Conservation (phyloP, 805 yeast species). For the Ogataea trehalophila region DNA sequence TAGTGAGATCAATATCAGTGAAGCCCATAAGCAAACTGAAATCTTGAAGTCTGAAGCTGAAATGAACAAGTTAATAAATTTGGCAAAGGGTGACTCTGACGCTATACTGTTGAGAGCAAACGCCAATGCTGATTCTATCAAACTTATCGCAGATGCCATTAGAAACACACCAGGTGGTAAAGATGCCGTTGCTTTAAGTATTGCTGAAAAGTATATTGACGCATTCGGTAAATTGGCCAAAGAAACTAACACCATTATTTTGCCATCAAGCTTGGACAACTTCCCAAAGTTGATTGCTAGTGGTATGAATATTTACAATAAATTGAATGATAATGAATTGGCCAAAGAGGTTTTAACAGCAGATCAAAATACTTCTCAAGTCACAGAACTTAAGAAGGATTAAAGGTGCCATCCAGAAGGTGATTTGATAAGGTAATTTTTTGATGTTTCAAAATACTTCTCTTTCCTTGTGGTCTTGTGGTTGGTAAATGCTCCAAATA, state of each 20-base stretch:
- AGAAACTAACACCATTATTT: slow-evolving; percentile 70
- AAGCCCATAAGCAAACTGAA: slow-evolving; percentile 68
- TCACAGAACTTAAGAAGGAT: neutral
- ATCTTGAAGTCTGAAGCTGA: slow-evolving; percentile 74
- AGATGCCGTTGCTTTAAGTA: slow-evolving; percentile 73
- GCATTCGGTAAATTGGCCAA: slow-evolving; percentile 81
- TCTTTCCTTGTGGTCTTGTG: neutral
- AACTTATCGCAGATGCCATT: slow-evolving; percentile 61
- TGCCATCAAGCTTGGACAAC: slow-evolving; percentile 74
- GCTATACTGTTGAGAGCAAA: slow-evolving; percentile 59
- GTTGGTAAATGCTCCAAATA: neutral
- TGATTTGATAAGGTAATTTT: neutral
- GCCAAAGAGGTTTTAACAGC: slow-evolving; percentile 19
- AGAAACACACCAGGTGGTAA: slow-evolving; percentile 62
- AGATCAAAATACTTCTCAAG: slow-evolving; percentile 1
- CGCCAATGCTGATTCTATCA: slow-evolving; percentile 72
- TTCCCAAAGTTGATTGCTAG: slow-evolving; percentile 70
- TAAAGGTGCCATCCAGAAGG: neutral
- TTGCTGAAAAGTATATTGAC: slow-evolving; percentile 79
- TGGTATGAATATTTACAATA: slow-evolving; percentile 68
- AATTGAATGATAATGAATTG: slow-evolving; percentile 30
- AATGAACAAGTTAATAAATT: slow-evolving; percentile 56
- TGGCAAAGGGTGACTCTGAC: slow-evolving; percentile 71
- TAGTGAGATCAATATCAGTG: slow-evolving; percentile 75
- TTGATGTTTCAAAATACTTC: neutral